Evolutionary conservation across 176 grass and related monocot species (phyloP).

Genomic region (Bothriochloa decipiens): DNA sequence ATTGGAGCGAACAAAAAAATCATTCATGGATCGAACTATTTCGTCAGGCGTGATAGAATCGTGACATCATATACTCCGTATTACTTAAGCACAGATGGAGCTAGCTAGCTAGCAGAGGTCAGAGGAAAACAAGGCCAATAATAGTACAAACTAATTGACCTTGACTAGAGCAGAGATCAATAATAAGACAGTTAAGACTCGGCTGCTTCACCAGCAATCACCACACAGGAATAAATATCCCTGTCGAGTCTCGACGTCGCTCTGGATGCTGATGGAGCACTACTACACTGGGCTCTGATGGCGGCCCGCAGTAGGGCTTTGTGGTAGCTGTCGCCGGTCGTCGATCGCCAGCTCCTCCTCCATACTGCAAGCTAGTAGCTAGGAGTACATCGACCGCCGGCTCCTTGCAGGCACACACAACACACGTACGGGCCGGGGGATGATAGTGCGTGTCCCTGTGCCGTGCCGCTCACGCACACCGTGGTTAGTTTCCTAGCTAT

Average conservation of each 20-base stretch:
- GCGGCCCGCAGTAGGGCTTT: not conserved
- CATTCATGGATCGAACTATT: not conserved
- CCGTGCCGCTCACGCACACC: slow-evolving; percentile 27
- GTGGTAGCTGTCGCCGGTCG: slow-evolving; percentile 18
- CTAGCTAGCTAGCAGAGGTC: not conserved
- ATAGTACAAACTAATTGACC: not conserved
- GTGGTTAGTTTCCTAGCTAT: too few species aligned
- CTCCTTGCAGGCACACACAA: not conserved
- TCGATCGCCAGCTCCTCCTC: not conserved
- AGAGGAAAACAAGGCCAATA: not conserved
- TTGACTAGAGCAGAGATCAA: not conserved
- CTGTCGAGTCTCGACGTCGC: not conserved
- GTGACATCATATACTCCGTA: slow-evolving; percentile 25
- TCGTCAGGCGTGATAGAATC: slow-evolving; percentile 33
- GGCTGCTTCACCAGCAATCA: not conserved
- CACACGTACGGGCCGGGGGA: not conserved
- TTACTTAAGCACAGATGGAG: too few species aligned
- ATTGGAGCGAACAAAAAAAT: not conserved
- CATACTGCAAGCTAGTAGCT: not conserved
- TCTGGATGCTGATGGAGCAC: not conserved
- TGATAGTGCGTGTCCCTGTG: slow-evolving; percentile 29
- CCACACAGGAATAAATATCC: not conserved
- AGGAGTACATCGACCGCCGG: not conserved
- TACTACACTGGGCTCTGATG: not conserved
- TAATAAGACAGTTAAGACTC: not conserved